Base-by-base conservation (phyloP, 768 basidiomycete genomes). In the Pleurotus tuber-regium region DNA sequence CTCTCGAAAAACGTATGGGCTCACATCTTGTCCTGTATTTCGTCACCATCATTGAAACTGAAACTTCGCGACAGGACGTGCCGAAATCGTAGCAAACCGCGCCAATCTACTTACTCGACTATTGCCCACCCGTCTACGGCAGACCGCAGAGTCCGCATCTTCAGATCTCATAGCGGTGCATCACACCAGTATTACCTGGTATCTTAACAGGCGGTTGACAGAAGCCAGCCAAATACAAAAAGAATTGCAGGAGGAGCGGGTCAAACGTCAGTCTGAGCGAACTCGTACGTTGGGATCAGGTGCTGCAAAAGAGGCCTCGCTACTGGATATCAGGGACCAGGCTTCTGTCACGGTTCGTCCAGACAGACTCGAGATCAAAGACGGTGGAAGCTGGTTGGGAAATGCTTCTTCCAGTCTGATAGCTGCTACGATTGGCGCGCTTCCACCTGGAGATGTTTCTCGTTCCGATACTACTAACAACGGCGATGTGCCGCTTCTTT, bases 221-320 rank as follows among this genome's bases (percentile, higher is more conserved):
- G 83, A 89, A 55, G 81, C 86, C 21, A 87, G 90, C 58, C 84
- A 91, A 61, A 75, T 64, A 12, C 87, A 96, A 58, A 87, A 87
- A 58, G 86, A 90, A 57, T 80, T 98, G 74, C 97, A 99, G 68
- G 96, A 98, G 67, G 92, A 96, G 65, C 86, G 97, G 43, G 79
- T 94, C 50, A 87, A 85, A 64, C 82, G 96, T 4, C 89, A 96
- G 61, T 69, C 88, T 53, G 97, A 98, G 64, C 77, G 92, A 54
- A 82, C 86, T 10, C 80, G 79, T 52, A 90, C 89, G 1, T 78
- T 98, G 9, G 95, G 93, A 4, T 89, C 89, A 4, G 78, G 77
- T n/a, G 89, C 86, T 19, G 77, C 82, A 31, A 78, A 80, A 49
- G 89, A 88, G 59, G 79, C 74, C 28, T 48, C 46, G 28, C 31